These are phyloP conservation scores for Vigna radiata DNA, from an alignment of 306 rosid species.

Conservation along the genomic window DNA sequence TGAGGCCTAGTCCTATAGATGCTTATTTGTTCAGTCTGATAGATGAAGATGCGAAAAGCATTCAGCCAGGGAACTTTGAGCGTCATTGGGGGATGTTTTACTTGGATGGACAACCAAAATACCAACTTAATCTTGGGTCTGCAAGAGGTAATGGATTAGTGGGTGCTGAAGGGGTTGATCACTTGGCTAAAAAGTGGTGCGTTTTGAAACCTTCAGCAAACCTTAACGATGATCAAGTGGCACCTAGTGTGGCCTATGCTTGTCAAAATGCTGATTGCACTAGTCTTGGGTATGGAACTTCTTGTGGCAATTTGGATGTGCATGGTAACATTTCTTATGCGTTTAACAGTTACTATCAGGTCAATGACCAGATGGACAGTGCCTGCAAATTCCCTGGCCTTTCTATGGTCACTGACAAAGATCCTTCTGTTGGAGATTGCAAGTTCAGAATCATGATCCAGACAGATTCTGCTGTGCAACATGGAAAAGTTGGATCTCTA, in stretches of 20 bases:
- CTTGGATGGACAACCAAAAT: slow-evolving; percentile 81
- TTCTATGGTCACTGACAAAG: slow-evolving; percentile 60
- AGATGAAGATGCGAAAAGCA: slow-evolving; percentile 88
- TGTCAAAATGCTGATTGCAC: slow-evolving; percentile 87
- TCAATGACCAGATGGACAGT: slow-evolving; percentile 62
- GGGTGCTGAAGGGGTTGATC: slow-evolving; percentile 62
- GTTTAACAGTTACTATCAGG: slow-evolving; percentile 85
- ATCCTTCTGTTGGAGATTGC: slow-evolving; percentile 78
- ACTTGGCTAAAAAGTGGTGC: slow-evolving; percentile 74
- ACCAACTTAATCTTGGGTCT: slow-evolving; percentile 70
- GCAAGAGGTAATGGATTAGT: slow-evolving; percentile 56
- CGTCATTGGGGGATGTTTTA: slow-evolving; percentile 94
- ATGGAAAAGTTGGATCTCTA: slow-evolving; percentile 41
- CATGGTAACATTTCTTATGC: slow-evolving; percentile 82
- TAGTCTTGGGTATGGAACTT: slow-evolving; percentile 84
- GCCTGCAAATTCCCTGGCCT: slow-evolving; percentile 86
- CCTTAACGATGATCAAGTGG: slow-evolving; percentile 67
- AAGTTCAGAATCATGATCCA: slow-evolving; percentile 78
- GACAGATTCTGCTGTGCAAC: slow-evolving; percentile 36
- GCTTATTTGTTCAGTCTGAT: slow-evolving; percentile 84
- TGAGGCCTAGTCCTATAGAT: slow-evolving; percentile 81
- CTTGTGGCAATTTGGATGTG: slow-evolving; percentile 70
- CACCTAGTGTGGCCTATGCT: slow-evolving; percentile 77
- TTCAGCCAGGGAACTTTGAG: slow-evolving; percentile 88
- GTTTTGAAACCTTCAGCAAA: slow-evolving; percentile 72